Percentiles rank a stretch among this genome's conserved stretches.
These are phyloP conservation scores for Raddia distichophylla DNA, from an alignment of 176 grass and related monocot genomes.

Conservation along the genomic window DNA sequence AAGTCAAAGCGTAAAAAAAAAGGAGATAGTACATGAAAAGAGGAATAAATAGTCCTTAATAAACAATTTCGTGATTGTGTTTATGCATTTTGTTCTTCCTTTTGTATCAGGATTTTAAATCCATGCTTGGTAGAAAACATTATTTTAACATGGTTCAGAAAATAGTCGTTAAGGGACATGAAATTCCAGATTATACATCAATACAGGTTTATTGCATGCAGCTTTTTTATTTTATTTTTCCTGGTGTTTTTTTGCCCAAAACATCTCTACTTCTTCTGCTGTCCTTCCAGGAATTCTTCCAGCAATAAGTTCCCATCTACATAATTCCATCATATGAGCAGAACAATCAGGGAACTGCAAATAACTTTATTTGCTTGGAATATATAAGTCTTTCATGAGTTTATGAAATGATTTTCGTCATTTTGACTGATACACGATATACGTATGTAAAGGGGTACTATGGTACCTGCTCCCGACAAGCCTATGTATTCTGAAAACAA, in stretches of 20 bases:
- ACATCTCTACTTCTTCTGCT: conserved; percentile 63
- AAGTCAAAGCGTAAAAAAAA: no score
- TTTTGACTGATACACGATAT: conserved; percentile 2
- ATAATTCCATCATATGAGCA: conserved; percentile 41
- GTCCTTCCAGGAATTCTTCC: conserved; percentile 69
- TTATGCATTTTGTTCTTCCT: conserved; percentile 14
- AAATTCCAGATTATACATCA: not conserved
- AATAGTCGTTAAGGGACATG: conserved; percentile 6
- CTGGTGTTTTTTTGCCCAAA: conserved; percentile 52
- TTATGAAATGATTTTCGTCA: conserved; percentile 21
- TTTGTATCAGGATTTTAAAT: conserved; percentile 15
- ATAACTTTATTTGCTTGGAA: conserved; percentile 29
- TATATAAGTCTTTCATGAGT: not conserved
- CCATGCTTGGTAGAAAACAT: conserved; percentile 14
- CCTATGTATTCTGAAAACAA: conserved; percentile 57
- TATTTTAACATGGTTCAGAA: conserved; percentile 7
- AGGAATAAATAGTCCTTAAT: conserved; percentile 10
- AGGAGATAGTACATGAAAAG: not conserved
- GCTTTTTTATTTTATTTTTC: conserved; percentile 42
- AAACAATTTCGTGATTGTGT: conserved; percentile 15
- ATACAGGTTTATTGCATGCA: conserved; percentile 14
- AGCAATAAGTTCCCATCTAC: conserved; percentile 73
- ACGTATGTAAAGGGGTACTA: conserved; percentile 13
- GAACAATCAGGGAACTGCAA: conserved; percentile 5
- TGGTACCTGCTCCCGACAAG: conserved; percentile 63